Evolutionary conservation across 2,329 filamentous ascomycete species (phyloP).

Genomic region (Pestalotiopsis sp.): DNA sequence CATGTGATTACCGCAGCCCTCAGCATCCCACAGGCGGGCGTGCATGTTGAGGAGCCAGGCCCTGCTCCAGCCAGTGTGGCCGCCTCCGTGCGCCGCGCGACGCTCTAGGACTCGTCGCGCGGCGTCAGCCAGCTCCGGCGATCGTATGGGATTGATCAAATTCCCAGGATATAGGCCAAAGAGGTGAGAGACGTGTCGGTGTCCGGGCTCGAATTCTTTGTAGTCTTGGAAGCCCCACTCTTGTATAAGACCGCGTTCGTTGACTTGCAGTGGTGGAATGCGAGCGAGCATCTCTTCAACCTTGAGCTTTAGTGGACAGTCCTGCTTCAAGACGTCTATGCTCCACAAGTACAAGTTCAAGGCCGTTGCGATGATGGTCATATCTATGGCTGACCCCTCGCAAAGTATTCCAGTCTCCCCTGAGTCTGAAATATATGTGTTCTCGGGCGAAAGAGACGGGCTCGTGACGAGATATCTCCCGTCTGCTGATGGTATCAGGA

Average conservation of each 20-base stretch:
- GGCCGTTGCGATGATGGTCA: slow-evolving; percentile 39
- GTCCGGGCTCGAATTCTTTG: slow-evolving; percentile 45
- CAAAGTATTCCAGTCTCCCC: slow-evolving; percentile 40
- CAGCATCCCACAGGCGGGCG: slow-evolving; percentile 40
- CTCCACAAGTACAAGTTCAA: slow-evolving; percentile 29
- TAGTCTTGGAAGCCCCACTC: slow-evolving; percentile 42
- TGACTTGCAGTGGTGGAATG: slow-evolving; percentile 28
- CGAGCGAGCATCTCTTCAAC: slow-evolving; percentile 25
- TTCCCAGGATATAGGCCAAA: slow-evolving; percentile 50
- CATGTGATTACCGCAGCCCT: slow-evolving; percentile 8
- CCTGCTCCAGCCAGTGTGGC: slow-evolving; percentile 54
- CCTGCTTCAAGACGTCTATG: slow-evolving; percentile 16
- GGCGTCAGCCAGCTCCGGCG: slow-evolving; percentile 27
- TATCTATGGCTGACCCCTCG: slow-evolving; percentile 50
- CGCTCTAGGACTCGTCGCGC: slow-evolving; percentile 30
- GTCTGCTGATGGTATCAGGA: slow-evolving; percentile 30
- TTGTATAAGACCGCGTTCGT: slow-evolving; percentile 36
- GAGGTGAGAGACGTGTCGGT: slow-evolving; percentile 53
- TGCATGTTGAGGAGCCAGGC: slow-evolving; percentile 53
- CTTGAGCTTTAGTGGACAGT: slow-evolving; percentile 32
- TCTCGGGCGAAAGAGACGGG: slow-evolving; percentile 23
- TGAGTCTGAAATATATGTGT: slow-evolving; percentile 33
- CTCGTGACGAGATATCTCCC: slow-evolving; percentile 34
- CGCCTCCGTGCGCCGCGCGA: slow-evolving; percentile 37
- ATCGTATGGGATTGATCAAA: slow-evolving; percentile 30